phyloP scores from a whole-genome alignment of 805 yeast species.

The Cyberlindnera americana region DNA sequence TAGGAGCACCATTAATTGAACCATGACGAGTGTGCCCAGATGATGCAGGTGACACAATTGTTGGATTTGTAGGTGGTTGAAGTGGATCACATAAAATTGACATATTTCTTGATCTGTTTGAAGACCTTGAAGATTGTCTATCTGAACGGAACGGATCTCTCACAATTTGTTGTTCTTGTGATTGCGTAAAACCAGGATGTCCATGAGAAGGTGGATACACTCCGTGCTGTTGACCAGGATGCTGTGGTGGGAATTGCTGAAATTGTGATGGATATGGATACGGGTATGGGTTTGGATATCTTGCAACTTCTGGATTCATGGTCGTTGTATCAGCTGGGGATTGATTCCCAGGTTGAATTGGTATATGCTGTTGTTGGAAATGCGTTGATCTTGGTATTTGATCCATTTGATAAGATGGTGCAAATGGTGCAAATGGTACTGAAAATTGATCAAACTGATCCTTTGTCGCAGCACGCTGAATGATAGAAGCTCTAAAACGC shows the following conservation, averaged over 20 bases:
- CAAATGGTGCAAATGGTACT: conserved; percentile 25
- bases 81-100: conserved; percentile 28
- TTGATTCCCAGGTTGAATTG: conserved; percentile 5
- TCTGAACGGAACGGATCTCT: conserved; percentile 26
- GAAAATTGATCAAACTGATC: conserved; percentile 24
- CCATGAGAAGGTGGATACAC: background rate
- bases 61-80: conserved; percentile 17
- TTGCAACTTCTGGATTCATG: background rate
- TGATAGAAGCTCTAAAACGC: conserved; percentile 24
- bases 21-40: conserved; percentile 12
- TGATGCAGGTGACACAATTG: conserved; percentile 16
- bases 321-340: conserved; percentile 15
- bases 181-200: conserved; percentile 4
- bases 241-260: conserved; percentile 11
- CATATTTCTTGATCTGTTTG: conserved; percentile 24
- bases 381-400: conserved; percentile 9
- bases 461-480: conserved; percentile 26
- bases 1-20: conserved; percentile 19
- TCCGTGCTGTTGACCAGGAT: conserved; percentile 1
- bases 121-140: conserved; percentile 21
- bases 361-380: conserved; percentile 10
- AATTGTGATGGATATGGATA: conserved; percentile 24
- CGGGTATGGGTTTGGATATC: conserved; percentile 22
- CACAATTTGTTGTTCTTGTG: conserved; percentile 17
- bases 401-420: conserved; percentile 25